These are phyloP conservation scores for Graphiopsis chlorocephala DNA, from an alignment of 2,329 filamentous ascomycete genomes.

Conservation along the genomic window DNA sequence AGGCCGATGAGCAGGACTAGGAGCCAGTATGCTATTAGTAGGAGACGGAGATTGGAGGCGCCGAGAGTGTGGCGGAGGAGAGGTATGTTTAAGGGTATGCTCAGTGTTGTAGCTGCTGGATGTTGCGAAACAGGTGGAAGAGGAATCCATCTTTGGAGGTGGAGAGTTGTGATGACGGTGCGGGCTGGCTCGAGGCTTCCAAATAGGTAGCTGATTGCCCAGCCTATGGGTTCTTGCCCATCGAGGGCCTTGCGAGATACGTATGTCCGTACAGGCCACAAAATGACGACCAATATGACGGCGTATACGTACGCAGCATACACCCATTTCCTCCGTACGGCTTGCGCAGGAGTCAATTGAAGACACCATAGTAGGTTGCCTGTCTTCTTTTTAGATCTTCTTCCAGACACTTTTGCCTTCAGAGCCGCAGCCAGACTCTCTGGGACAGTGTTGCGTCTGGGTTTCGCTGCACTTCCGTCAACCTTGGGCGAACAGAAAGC, in stretches of 20 bases:
- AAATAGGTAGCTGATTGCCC: conserved; percentile 86
- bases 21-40: conserved; percentile 72
- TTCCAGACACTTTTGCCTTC: conserved; percentile 6
- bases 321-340: conserved; percentile 71
- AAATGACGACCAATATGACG: conserved; percentile 62
- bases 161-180: conserved; percentile 65
- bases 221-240: conserved; percentile 79
- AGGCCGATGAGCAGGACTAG: conserved; percentile 69
- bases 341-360: conserved; percentile 75
- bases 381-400: conserved; percentile 53
- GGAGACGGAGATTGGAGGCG: conserved; percentile 75
- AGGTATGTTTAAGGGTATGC: conserved; percentile 53
- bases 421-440: not conserved
- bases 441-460: conserved; percentile 25
- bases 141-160: conserved; percentile 72
- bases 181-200: conserved; percentile 73
- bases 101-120: conserved; percentile 15
- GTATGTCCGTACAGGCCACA: conserved; percentile 69
- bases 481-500: conserved; percentile 10
- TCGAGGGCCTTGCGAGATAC: conserved; percentile 65
- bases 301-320: conserved; percentile 79
- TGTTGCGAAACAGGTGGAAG: conserved; percentile 49
- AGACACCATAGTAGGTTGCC: conserved; percentile 70
- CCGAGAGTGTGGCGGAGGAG: conserved; percentile 66
- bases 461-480: conserved; percentile 8